Percentiles rank a stretch among this genome's conserved stretches.
phyloP scores from a whole-genome alignment of 371 early-diverging fungal species.

The Entomophthora muscae region DNA sequence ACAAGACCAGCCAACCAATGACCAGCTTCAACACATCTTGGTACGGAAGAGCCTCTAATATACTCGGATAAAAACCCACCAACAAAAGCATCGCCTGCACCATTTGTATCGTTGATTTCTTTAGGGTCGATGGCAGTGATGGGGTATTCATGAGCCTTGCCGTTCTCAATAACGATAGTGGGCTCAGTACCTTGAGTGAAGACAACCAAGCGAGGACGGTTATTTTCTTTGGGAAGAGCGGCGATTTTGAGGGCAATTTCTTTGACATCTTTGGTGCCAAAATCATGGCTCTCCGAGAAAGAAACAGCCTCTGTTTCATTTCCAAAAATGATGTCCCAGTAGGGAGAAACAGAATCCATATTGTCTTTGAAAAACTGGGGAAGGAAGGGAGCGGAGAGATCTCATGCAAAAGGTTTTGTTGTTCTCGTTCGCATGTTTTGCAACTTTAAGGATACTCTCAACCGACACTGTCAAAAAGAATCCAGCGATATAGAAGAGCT shows the following conservation, averaged over 20 bases:
- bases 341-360: constrained; percentile 56
- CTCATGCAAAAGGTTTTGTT: constrained; percentile 69
- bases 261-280: constrained; percentile 42
- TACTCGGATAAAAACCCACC: constrained; percentile 82
- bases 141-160: constrained; percentile 35
- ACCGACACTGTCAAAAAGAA: constrained; percentile 83
- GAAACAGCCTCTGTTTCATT: constrained; percentile 90
- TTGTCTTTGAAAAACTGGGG: constrained; percentile 79
- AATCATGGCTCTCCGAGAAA: constrained; percentile 48
- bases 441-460: constrained; percentile 58
- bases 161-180: constrained; percentile 48
- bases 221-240: constrained; percentile 59
- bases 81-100: constrained; percentile 92
- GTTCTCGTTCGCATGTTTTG: constrained; percentile 67
- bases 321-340: constrained; percentile 82
- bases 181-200: constrained; percentile 77
- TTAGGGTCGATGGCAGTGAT: constrained; percentile 39
- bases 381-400: constrained; percentile 91
- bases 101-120: constrained; percentile 90
- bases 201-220: constrained; percentile 67
- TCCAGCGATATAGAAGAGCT: constrained; percentile 77
- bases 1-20: constrained; percentile 81
- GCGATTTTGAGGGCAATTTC: constrained; percentile 66
- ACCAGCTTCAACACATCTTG: constrained; percentile 62
- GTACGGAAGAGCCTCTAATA: constrained; percentile 45